Percentiles rank a stretch among this genome's conserved stretches.
phyloP scores from a whole-genome alignment of 495 filamentous ascomycete genomes.

The Penicillium pulvis region DNA sequence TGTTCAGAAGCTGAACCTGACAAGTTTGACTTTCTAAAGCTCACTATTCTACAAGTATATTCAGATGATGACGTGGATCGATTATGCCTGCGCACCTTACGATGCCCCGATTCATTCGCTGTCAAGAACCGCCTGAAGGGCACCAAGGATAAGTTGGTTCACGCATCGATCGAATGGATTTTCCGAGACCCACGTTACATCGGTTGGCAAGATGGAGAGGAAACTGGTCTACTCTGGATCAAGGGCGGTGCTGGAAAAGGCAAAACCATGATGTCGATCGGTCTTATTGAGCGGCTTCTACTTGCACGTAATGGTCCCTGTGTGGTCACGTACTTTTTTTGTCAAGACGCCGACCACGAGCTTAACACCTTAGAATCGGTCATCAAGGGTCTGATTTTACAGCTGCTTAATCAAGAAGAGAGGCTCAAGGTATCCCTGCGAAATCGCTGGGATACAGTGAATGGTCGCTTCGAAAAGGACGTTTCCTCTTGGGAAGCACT shows the following conservation, averaged over 20 bases:
- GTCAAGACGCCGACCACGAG: constrained; percentile 34
- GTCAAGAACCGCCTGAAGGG: constrained; percentile 12
- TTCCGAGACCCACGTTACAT: constrained; percentile 5
- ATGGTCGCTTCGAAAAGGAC: constrained; percentile 8
- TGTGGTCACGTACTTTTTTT: constrained; percentile 50
- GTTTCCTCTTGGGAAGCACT: constrained; percentile 19
- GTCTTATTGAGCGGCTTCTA: constrained; percentile 15
- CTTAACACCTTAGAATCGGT: constrained; percentile 42
- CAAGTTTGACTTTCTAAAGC: too few species aligned
- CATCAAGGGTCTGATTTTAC: constrained; percentile 40
- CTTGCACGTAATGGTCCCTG: background rate
- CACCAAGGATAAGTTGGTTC: constrained; percentile 9
- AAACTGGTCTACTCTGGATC: constrained; percentile 37
- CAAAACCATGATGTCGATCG: constrained; percentile 23
- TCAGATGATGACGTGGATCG: constrained; percentile 9
- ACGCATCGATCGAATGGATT: constrained; percentile 9
- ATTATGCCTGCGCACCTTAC: constrained; percentile 3
- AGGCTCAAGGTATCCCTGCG: constrained; percentile 30
- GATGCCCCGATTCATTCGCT: constrained; percentile 6
- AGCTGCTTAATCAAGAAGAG: constrained; percentile 30
- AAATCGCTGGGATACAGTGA: constrained; percentile 11
- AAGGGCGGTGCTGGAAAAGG: constrained; percentile 43
- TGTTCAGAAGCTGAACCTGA: too few species aligned
- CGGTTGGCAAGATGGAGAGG: background rate
- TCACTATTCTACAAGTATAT: background rate